A percentile compares a stretch with the other conserved stretches of the same genome.
Conservation (phyloP, 495 filamentous ascomycete species). For the Hypoxylon perforatum region DNA sequence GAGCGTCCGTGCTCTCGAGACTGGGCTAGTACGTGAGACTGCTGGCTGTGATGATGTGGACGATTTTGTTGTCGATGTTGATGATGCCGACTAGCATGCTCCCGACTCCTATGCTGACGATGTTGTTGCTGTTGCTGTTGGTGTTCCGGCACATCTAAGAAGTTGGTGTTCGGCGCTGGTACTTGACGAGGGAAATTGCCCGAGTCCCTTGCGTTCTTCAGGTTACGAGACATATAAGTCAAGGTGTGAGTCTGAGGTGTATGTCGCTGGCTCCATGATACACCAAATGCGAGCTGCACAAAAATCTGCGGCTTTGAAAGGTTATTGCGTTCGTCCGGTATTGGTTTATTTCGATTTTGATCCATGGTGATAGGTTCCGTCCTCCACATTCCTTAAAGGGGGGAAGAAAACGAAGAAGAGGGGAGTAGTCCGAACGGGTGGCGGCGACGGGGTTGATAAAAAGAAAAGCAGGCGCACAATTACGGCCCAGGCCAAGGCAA, state of each 20-base stretch:
- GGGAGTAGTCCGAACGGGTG: conserved; percentile 2
- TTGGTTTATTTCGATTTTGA: conserved; percentile 37
- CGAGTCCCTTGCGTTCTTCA: conserved; percentile 49
- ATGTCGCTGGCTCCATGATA: conserved; percentile 55
- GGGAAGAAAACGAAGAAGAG: conserved; percentile 6
- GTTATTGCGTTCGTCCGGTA: conserved; percentile 35
- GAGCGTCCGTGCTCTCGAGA: conserved; percentile 30
- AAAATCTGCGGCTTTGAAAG: conserved; percentile 55
- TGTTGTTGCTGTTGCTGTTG: conserved; percentile 20
- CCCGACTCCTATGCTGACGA: conserved; percentile 41
- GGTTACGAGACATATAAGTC: conserved; percentile 55
- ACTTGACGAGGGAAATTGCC: conserved; percentile 56
- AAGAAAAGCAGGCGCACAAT: conserved; percentile 9
- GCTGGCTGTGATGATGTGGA: conserved; percentile 45
- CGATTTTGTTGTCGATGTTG: conserved; percentile 30
- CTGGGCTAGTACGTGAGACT: conserved; percentile 39
- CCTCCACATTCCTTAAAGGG: conserved; percentile 33
- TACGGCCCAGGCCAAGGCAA: no score
- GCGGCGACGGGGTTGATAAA: conserved; percentile 30
- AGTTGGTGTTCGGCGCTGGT: conserved; percentile 55
- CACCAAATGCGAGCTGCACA: conserved; percentile 57
- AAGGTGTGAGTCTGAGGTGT: conserved; percentile 54
- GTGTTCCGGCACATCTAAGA: conserved; percentile 49
- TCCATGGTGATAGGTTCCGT: conserved; percentile 46
- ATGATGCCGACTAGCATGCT: conserved; percentile 32